Evolutionary conservation across 2,329 filamentous ascomycete species (phyloP).

Genomic region (Fonsecaea erecta): DNA sequence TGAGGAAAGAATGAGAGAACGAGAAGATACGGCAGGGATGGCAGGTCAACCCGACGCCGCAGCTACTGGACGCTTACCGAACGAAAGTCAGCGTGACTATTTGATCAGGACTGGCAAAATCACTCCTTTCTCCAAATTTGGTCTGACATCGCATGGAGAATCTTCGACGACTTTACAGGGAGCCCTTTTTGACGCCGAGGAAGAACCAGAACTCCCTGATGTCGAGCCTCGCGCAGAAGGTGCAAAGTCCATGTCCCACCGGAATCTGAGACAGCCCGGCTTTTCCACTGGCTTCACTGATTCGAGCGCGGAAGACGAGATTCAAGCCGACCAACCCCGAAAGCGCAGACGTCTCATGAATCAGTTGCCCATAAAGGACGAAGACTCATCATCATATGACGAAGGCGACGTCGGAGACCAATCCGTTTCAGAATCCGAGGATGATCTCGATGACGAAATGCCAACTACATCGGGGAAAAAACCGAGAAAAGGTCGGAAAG

Average conservation of each 20-base stretch:
- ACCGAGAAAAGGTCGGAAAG: slow-evolving; percentile 35
- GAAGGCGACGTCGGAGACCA: slow-evolving; percentile 31
- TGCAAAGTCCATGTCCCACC: slow-evolving; percentile 64
- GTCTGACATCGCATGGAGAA: slow-evolving; percentile 61
- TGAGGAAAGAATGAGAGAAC: slow-evolving; percentile 75
- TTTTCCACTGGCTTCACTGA: slow-evolving; percentile 61
- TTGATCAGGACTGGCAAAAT: slow-evolving; percentile 96
- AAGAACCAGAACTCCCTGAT: slow-evolving; percentile 59
- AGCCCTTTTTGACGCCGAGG: slow-evolving; percentile 80
- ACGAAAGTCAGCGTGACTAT: slow-evolving; percentile 84
- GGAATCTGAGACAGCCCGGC: slow-evolving; percentile 73
- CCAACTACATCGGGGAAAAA: slow-evolving; percentile 32
- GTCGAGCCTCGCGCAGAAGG: slow-evolving; percentile 48
- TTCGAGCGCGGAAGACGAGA: slow-evolving; percentile 33
- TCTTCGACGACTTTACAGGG: slow-evolving; percentile 74
- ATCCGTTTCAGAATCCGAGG: slow-evolving; percentile 39
- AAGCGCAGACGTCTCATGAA: slow-evolving; percentile 46
- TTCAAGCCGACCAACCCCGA: slow-evolving; percentile 31
- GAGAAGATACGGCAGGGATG: slow-evolving; percentile 58
- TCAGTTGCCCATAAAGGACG: slow-evolving; percentile 40
- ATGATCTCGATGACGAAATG: slow-evolving; percentile 40
- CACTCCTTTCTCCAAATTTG: slow-evolving; percentile 86
- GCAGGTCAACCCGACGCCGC: slow-evolving; percentile 50
- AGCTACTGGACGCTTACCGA: slow-evolving; percentile 64
- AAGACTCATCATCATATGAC: slow-evolving; percentile 44